Base-by-base conservation (phyloP, 2,329 filamentous ascomycete genomes). In the Clarireedia monteithiana region DNA sequence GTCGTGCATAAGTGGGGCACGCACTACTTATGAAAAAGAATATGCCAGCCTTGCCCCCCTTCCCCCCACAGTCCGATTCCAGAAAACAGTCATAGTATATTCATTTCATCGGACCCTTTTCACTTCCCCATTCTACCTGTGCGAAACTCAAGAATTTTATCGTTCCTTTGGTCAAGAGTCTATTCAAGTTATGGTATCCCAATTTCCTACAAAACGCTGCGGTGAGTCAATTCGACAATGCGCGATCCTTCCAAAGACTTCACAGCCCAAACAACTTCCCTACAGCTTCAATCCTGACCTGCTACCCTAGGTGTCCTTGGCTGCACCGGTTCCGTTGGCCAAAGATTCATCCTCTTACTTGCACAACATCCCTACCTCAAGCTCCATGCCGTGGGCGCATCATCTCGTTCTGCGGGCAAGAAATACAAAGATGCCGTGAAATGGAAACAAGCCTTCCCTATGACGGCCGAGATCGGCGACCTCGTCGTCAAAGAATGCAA, bases 331-430 rank as follows among this genome's bases (percentile, higher is more conserved):
- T 95, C 91, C 38, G 92, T 97, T 14, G 92, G 92, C 66, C 91
- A 96, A 74, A 85, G 94, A 67, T 97, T 97, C 73, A 94, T 97
- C 70, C 85, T 96, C 36, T 83, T 97, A 52, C 86, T 97, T 60
- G 85, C 89, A 46, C 81, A 90, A 54, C 92, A 97, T 74, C 91
- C 92, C 15, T 82, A 88, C 72, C 88, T 97, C 67, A 83, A 84
- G 61, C 84, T 97, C 57, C 87, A 94, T 62, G 91, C 91, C 58
- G 83, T 97, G 50, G 94, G 94, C 61, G 94, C 94, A 38, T 96
- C 91, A 17, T 83, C 89, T 58, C 83, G 89, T 58, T 96, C 91
- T 9, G 90, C 89, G 6, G 91, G 91, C 68, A 96, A 96, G 79
- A 88, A 86, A 70, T 97, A 97, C 78, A 87, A 86, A 73, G 90